Evolutionary conservation across 768 basidiomycete species (phyloP).

Genomic region (Mycena chlorophos): DNA sequence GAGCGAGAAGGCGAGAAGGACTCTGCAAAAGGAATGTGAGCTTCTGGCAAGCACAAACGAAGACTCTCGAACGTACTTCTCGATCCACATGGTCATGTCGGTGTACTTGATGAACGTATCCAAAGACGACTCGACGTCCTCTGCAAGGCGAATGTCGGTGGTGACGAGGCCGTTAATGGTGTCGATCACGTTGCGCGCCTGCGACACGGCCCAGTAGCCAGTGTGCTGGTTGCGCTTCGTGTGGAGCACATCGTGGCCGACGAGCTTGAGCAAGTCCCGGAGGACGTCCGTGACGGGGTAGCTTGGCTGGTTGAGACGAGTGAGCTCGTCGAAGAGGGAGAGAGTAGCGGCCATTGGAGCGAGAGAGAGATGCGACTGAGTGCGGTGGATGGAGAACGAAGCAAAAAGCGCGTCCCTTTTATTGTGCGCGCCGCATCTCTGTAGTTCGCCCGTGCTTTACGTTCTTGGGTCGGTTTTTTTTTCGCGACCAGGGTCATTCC

Average conservation of each 20-base stretch:
- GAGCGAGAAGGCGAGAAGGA: conserved; percentile 1
- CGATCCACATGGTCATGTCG: neutral
- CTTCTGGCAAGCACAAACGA: neutral
- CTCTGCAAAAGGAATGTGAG: neutral
- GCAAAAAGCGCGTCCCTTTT: no score
- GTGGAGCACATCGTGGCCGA: conserved; percentile 5
- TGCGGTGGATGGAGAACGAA: no score
- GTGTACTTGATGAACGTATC: conserved; percentile 1
- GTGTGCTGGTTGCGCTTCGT: conserved; percentile 8
- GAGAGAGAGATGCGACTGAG: no score
- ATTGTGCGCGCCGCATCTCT: no score
- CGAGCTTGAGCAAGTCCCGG: neutral
- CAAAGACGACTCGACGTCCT: conserved; percentile 1
- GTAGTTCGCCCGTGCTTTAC: no score
- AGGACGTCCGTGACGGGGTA: conserved; percentile 9
- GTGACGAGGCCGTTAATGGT: neutral
- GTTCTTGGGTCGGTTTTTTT: no score
- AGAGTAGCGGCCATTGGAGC: neutral
- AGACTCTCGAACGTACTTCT: neutral
- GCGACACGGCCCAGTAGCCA: conserved; percentile 4
- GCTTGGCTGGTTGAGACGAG: neutral
- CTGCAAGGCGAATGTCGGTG: no score
- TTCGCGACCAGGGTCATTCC: no score
- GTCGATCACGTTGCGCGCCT: conserved; percentile 1
- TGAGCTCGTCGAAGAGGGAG: conserved; percentile 12